A percentile compares a stretch with the other conserved stretches of the same genome.
These are phyloP conservation scores for Gillenia trifoliata DNA, from an alignment of 306 rosid genomes.

Conservation along the genomic window DNA sequence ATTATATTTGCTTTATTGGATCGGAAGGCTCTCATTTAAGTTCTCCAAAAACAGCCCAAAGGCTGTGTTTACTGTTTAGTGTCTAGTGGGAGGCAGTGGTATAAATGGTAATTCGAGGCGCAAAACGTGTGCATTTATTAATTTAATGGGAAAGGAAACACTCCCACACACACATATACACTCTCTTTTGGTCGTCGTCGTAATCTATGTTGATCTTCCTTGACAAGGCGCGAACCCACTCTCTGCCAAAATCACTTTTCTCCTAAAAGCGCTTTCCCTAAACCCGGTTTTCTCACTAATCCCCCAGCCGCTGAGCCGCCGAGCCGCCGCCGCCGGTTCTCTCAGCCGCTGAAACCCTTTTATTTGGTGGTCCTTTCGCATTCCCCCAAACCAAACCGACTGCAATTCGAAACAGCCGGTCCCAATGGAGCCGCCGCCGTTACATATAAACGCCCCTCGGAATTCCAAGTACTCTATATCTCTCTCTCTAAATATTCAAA, in stretches of 20 bases:
- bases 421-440: constrained; percentile 43
- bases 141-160: not conserved
- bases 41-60: not conserved
- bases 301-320: not conserved
- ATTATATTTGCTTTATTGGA: no score
- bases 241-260: not conserved
- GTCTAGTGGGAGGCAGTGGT: constrained; percentile 1
- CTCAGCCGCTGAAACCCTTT: not conserved
- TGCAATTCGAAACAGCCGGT: not conserved
- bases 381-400: no score
- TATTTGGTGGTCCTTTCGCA: not conserved
- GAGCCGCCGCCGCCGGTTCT: not conserved
- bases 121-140: not conserved
- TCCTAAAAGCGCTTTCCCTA: not conserved
- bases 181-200: not conserved
- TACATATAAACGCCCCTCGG: constrained; percentile 10
- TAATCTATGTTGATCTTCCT: constrained; percentile 18
- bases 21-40: no score
- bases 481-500: not conserved
- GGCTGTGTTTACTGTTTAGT: not conserved
- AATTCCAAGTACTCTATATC: constrained; percentile 29
- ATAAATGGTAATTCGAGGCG: not conserved
- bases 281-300: not conserved
- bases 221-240: constrained; percentile 24
- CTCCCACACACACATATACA: not conserved